Evolutionary conservation across 306 rosid species (phyloP).

Genomic region (Dalbergia oliveri): DNA sequence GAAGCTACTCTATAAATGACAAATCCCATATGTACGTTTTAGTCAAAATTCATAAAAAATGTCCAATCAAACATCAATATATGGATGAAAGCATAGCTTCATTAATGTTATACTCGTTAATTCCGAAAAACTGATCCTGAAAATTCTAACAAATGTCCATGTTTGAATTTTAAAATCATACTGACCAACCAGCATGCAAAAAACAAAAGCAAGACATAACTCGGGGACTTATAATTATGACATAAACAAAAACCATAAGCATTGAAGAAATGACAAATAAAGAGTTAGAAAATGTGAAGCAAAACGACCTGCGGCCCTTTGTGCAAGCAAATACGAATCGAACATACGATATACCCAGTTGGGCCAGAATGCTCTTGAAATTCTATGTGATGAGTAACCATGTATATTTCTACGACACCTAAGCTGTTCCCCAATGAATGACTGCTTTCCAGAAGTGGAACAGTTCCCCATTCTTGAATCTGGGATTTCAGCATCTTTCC

Average conservation of each 20-base stretch:
- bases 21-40: background rate
- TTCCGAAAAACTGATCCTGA: constrained; percentile 3
- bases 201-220: constrained; percentile 10
- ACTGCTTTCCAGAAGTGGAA: constrained; percentile 58
- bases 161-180: constrained; percentile 35
- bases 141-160: constrained; percentile 26
- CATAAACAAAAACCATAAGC: background rate
- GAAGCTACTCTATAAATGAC: constrained; percentile 7
- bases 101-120: background rate
- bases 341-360: constrained; percentile 90
- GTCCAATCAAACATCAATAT: background rate
- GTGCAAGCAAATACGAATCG: constrained; percentile 89
- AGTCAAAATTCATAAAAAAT: background rate
- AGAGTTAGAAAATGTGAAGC: constrained; percentile 41
- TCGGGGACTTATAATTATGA: constrained; percentile 30
- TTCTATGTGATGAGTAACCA: constrained; percentile 53
- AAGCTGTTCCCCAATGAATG: constrained; percentile 52
- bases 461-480: constrained; percentile 56
- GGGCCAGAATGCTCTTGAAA: constrained; percentile 84
- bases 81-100: background rate
- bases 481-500: constrained; percentile 51
- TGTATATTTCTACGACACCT: constrained; percentile 46
- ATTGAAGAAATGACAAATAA: constrained; percentile 17
- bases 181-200: constrained; percentile 20
- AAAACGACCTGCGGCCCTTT: constrained; percentile 81